These are phyloP conservation scores for Paulownia fortunei DNA, from an alignment of 257 asterid genomes.

Conservation along the genomic window DNA sequence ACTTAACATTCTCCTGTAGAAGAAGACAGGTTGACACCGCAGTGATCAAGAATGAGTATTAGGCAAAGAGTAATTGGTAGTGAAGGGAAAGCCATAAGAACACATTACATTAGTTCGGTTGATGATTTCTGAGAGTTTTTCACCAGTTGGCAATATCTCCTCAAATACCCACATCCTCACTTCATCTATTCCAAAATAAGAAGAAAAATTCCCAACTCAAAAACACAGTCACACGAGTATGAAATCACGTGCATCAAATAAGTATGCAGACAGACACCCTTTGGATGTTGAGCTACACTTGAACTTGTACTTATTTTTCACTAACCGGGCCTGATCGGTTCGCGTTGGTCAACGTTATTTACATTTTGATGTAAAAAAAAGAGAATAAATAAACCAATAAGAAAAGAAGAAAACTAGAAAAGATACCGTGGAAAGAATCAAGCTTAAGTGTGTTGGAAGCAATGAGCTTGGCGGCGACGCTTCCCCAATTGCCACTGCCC, in stretches of 20 bases:
- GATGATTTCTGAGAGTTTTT: constrained; percentile 74
- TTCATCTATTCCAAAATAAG: constrained; percentile 53
- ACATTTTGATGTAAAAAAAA: too few relatives aligned
- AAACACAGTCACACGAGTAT: background rate
- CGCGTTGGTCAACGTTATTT: too few relatives aligned
- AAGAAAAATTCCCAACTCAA: background rate
- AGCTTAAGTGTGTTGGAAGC: constrained; percentile 76
- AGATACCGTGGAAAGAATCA: constrained; percentile 61
- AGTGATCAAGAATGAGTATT: background rate
- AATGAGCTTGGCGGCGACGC: constrained; percentile 94
- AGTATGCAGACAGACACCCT: background rate
- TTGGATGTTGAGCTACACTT: too few relatives aligned
- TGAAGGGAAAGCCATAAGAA: constrained; percentile 14
- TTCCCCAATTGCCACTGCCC: constrained; percentile 97
- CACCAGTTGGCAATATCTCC: constrained; percentile 68
- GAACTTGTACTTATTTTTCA: too few relatives aligned
- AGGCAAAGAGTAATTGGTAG: background rate
- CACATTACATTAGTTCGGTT: constrained; percentile 61
- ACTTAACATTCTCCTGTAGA: constrained; percentile 84
- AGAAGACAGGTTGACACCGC: background rate
- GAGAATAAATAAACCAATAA: background rate
- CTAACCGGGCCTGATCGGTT: too few relatives aligned
- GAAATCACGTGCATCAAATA: background rate
- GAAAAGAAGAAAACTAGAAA: background rate
- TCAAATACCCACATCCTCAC: constrained; percentile 93